Base-by-base conservation (phyloP, 2,329 filamentous ascomycete genomes). In the Cladosporium oxysporum region DNA sequence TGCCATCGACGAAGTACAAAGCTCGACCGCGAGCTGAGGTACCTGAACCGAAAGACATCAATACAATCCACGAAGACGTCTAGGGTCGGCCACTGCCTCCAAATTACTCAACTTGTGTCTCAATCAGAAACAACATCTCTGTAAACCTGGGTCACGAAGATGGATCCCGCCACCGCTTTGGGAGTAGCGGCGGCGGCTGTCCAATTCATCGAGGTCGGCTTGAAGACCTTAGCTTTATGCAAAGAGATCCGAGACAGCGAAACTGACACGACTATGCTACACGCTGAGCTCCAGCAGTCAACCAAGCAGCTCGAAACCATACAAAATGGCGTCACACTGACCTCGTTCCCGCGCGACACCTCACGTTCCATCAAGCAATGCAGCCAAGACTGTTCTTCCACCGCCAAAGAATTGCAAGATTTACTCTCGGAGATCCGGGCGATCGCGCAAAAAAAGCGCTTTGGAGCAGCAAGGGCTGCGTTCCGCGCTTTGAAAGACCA, bases 231-330 rank as follows among this genome's bases (percentile, higher is more conserved):
- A 18, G 18, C 16, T 1, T n/a, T 64, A 1, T 64, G 53, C 53
- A 64, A 64, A 29, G 8, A 64, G n/a, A 64, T 64, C 23, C 62
- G 62, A n/a, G 62, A 64, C 55, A 64, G 62, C 29, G 50, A 41
- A 0, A 47, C 0, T 3, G 53, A 28, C 35, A n/a, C 37, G 1
- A 58, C 41, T 3, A 3, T 58, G n/a, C 12, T 26, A 5, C 26
- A 64, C 2, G 12, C 37, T 7, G 41, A 59, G n/a, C n/a, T 58
- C 5, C 29, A 50, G 6, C 3, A 1, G 14, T 41, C 41, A 5
- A 50, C 23, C 28, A 59, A 23, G 10, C 26, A 29, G 8, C 16
- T 58, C 6, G 31, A 28, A 5, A 23, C 7, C 5, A 35, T 58
- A 23, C 53, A 44, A 21, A 28, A 16, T 18, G 49, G 23, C 0